Evolutionary conservation across 805 yeast genomes (phyloP).

Genomic region (Wickerhamomyces chaumierensis): DNA sequence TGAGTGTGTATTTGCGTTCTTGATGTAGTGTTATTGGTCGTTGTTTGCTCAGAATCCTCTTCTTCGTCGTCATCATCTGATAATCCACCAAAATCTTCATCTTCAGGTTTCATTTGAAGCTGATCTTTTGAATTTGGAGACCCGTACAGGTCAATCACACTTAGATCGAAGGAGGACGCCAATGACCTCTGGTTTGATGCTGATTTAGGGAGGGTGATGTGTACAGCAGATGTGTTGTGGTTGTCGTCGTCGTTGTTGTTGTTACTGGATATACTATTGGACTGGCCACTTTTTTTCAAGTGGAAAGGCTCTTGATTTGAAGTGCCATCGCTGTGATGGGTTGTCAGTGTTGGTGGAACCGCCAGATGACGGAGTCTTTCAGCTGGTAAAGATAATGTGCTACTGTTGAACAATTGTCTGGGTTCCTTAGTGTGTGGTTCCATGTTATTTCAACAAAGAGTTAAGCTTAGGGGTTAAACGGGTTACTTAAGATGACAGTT

Average conservation of each 20-base stretch:
- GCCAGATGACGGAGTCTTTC: background rate
- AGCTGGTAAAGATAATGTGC: background rate
- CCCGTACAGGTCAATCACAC: slow-evolving; percentile 24
- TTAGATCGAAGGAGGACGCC: slow-evolving; percentile 11
- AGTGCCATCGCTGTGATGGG: background rate
- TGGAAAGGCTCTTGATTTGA: background rate
- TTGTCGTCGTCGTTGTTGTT: background rate
- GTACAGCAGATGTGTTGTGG: too few species aligned
- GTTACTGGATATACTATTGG: background rate
- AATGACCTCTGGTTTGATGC: background rate
- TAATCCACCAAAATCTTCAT: too few species aligned
- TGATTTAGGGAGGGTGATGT: background rate
- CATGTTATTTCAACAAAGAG: background rate
- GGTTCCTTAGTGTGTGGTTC: too few species aligned
- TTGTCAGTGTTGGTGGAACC: background rate
- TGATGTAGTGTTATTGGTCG: too few species aligned
- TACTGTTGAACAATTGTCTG: background rate
- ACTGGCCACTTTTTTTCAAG: background rate
- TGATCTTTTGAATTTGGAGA: background rate
- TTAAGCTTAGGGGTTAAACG: too few species aligned
- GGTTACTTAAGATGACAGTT: too few species aligned
- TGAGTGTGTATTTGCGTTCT: too few species aligned
- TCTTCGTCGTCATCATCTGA: background rate
- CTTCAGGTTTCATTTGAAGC: background rate
- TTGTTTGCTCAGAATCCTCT: background rate